Conservation (phyloP, 805 yeast genomes). For the Ogataea siamensis region DNA sequence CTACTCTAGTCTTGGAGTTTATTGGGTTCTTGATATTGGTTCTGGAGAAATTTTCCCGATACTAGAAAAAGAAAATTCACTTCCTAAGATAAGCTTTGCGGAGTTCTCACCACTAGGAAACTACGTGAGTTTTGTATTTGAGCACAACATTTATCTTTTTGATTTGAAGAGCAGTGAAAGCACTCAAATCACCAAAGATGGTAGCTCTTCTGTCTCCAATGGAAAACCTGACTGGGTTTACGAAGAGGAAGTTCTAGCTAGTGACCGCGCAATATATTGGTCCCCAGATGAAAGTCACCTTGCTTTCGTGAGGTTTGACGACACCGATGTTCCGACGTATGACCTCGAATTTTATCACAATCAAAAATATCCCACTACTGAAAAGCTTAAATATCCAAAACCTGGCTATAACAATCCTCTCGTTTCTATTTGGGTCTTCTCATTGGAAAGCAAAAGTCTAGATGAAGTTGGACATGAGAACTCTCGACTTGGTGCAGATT, state of each 20-base stretch:
- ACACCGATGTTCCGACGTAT: conserved; percentile 54
- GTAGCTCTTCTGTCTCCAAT: conserved; percentile 50
- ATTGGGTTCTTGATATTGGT: conserved; percentile 58
- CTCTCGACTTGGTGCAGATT: conserved; percentile 41
- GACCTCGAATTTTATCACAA: conserved; percentile 50
- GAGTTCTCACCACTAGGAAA: conserved; percentile 62
- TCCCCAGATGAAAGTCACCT: conserved; percentile 57
- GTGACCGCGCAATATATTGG: conserved; percentile 72
- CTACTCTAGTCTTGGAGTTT: conserved; percentile 61
- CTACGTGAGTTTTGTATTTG: conserved; percentile 52
- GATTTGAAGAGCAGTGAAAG: conserved; percentile 28
- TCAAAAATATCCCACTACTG: conserved; percentile 44
- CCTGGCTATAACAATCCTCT: conserved; percentile 66
- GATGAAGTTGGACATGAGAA: conserved; percentile 29
- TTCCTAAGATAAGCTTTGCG: conserved; percentile 47
- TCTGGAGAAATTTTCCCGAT: conserved; percentile 28
- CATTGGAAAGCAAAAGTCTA: conserved; percentile 29
- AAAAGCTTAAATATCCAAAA: conserved; percentile 62
- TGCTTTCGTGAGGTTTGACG: conserved; percentile 57
- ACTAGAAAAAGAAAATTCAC: conserved; percentile 23
- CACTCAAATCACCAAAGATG: conserved; percentile 48
- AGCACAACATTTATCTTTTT: conserved; percentile 54
- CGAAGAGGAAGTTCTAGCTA: conserved; percentile 70
- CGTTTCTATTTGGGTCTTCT: conserved; percentile 45
- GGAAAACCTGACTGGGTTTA: conserved; percentile 84